Conservation (phyloP, 2,329 filamentous ascomycete species). For the Hysterium pulicare region DNA sequence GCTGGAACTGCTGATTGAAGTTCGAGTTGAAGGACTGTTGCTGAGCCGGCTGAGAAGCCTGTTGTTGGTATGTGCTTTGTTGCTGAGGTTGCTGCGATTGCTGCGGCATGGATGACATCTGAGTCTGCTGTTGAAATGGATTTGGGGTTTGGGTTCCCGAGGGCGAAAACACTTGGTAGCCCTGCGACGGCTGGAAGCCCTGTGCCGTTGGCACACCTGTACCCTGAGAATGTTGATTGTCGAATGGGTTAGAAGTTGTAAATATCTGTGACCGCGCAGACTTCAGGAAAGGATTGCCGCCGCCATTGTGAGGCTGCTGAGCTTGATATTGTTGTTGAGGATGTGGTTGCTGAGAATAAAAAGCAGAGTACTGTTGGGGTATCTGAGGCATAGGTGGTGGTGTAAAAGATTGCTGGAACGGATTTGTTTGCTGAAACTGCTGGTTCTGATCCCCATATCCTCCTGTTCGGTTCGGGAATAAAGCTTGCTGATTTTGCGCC, state of each 20-base stretch:
- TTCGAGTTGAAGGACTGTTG: constrained; percentile 13
- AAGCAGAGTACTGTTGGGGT: constrained; percentile 35
- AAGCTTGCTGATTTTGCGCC: constrained; percentile 46
- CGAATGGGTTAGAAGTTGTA: constrained; percentile 40
- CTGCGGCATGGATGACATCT: constrained; percentile 30
- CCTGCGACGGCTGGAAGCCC: neutral
- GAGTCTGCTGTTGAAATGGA: constrained; percentile 16
- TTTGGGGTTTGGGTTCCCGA: constrained; percentile 24
- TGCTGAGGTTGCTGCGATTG: constrained; percentile 31
- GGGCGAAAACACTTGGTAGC: constrained; percentile 16
- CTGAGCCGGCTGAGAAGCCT: constrained; percentile 13
- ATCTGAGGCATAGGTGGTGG: constrained; percentile 42
- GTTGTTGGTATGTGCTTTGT: constrained; percentile 13
- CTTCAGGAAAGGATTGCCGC: constrained; percentile 44
- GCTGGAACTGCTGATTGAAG: constrained; percentile 30
- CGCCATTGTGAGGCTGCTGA: constrained; percentile 22
- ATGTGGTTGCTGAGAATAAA: constrained; percentile 27
- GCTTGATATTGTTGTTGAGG: constrained; percentile 37
- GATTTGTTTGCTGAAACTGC: constrained; percentile 37
- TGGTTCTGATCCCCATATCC: constrained; percentile 47
- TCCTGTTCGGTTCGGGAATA: constrained; percentile 75
- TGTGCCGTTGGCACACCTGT: neutral
- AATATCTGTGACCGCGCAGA: constrained; percentile 43
- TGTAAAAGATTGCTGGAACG: constrained; percentile 40
- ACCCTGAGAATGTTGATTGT: constrained; percentile 11